Evolutionary conservation across 2,329 filamentous ascomycete genomes (phyloP).

Genomic region (Microdochium nivale): DNA sequence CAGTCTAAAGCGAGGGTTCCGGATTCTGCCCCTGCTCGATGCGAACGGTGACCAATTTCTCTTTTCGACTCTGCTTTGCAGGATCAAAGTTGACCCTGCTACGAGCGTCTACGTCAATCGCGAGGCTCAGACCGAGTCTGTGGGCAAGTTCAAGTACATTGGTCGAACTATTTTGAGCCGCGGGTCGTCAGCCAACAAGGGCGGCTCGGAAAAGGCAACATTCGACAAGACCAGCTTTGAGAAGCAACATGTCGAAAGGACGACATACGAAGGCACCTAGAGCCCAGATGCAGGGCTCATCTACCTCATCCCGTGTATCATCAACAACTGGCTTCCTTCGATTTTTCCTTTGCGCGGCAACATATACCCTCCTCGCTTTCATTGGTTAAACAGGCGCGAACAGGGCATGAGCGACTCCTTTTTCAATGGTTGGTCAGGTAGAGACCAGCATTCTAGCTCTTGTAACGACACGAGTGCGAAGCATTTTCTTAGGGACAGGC

Average conservation of each 20-base stretch:
- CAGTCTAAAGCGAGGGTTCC: constrained; percentile 85
- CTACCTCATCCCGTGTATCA: background rate
- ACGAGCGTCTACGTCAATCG: constrained; percentile 47
- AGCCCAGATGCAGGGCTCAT: background rate
- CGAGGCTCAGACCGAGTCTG: constrained; percentile 28
- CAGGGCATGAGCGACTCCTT: background rate
- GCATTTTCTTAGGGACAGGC: background rate
- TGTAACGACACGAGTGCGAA: background rate
- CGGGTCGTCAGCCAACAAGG: constrained; percentile 35
- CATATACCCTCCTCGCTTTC: constrained; percentile 1
- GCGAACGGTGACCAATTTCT: constrained; percentile 85
- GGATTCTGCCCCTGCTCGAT: constrained; percentile 84
- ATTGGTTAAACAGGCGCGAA: background rate
- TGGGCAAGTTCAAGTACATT: constrained; percentile 47
- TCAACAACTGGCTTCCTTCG: background rate
- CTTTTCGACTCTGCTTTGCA: constrained; percentile 90
- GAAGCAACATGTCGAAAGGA: background rate
- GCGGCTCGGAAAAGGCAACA: constrained; percentile 29
- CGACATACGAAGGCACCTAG: background rate
- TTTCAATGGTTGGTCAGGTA: background rate
- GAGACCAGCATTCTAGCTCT: background rate
- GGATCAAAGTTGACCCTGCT: constrained; percentile 59
- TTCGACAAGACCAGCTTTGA: constrained; percentile 27
- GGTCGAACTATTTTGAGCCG: constrained; percentile 51
- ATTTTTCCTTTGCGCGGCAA: background rate